phyloP scores from a whole-genome alignment of 2,329 filamentous ascomycete species.

The Xenoacremonium recifei region DNA sequence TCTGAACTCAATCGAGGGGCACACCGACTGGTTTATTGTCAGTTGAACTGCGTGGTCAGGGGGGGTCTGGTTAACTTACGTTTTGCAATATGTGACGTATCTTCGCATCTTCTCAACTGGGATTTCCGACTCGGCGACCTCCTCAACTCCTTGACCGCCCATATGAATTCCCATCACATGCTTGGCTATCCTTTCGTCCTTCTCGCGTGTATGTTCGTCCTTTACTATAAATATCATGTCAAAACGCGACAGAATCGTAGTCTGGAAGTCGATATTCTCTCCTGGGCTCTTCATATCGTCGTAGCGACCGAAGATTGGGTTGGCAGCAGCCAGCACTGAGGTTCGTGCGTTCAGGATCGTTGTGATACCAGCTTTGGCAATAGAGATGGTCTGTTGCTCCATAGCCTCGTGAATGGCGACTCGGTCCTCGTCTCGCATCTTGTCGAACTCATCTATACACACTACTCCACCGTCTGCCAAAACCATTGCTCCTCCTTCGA shows the following conservation, averaged over 20 bases:
- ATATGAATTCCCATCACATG: conserved; percentile 98
- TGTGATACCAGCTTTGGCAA: conserved; percentile 97
- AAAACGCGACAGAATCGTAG: conserved; percentile 95
- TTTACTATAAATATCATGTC: conserved; percentile 99
- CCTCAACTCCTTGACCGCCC: conserved; percentile 79
- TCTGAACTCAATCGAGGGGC: conserved; percentile 87
- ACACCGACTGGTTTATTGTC: conserved; percentile 63
- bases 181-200: conserved; percentile 90
- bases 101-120: conserved; percentile 95
- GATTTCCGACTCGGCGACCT: conserved; percentile 83
- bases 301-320: conserved; percentile 96
- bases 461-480: conserved; percentile 95
- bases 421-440: conserved; percentile 97
- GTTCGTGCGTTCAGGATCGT: conserved; percentile 96
- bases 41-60: conserved; percentile 16
- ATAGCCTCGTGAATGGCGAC: conserved; percentile 99
- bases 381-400: conserved; percentile 99
- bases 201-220: conserved; percentile 85
- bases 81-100: conserved; percentile 96
- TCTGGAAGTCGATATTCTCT: conserved; percentile 99
- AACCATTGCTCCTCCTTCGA: conserved; percentile 98
- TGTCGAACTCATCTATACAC: conserved; percentile 99
- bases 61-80: conserved; percentile 54
- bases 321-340: conserved; percentile 91
- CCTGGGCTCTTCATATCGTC: conserved; percentile 97